These are phyloP conservation scores for Diaporthe batatas DNA, from an alignment of 2,329 filamentous ascomycete species.

Conservation along the genomic window DNA sequence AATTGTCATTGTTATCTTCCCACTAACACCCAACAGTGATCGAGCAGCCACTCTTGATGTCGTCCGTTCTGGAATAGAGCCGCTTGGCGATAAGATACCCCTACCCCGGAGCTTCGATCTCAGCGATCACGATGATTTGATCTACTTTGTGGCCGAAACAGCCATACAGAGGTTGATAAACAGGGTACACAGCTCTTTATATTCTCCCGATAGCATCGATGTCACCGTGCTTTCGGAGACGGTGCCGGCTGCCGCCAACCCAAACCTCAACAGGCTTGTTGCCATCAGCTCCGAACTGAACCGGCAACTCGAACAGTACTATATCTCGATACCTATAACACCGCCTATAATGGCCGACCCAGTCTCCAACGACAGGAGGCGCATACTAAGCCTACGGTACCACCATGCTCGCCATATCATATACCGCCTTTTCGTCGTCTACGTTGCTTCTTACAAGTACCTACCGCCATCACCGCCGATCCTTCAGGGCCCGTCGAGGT, in stretches of 20 bases:
- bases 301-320: slow-evolving; percentile 56
- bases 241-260: slow-evolving; percentile 44
- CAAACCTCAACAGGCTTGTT: slow-evolving; percentile 49
- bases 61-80: slow-evolving; percentile 54
- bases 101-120: slow-evolving; percentile 51
- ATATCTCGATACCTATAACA: slow-evolving; percentile 53
- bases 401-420: slow-evolving; percentile 80
- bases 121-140: slow-evolving; percentile 52
- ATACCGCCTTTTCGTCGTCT: slow-evolving; percentile 69
- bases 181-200: slow-evolving; percentile 57
- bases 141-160: slow-evolving; percentile 58
- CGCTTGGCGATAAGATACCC: slow-evolving; percentile 53
- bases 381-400: slow-evolving; percentile 79
- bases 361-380: slow-evolving; percentile 72
- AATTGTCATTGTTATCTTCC: neutral
- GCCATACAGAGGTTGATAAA: slow-evolving; percentile 58
- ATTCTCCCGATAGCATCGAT: slow-evolving; percentile 50
- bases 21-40: slow-evolving; percentile 63
- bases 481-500: slow-evolving; percentile 23
- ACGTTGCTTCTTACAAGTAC: slow-evolving; percentile 46
- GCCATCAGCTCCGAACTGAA: slow-evolving; percentile 54
- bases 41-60: slow-evolving; percentile 74
- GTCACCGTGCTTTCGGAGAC: slow-evolving; percentile 43
- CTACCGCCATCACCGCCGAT: slow-evolving; percentile 34
- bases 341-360: slow-evolving; percentile 70